Base-by-base conservation (phyloP, 1,139 yeast species). In the Hyphopichia burtonii region DNA sequence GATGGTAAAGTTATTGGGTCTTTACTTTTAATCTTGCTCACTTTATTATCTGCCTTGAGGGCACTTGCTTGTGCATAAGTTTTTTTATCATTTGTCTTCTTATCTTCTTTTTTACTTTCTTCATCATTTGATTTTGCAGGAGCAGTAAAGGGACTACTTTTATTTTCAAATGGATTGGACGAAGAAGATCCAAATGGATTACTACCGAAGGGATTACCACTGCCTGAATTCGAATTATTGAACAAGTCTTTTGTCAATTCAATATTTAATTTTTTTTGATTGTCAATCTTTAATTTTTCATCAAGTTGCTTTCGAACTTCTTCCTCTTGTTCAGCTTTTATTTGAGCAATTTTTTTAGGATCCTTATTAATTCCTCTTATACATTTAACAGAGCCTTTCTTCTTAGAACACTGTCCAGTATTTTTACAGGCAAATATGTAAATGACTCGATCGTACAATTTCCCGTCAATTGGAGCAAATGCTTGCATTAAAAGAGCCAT, bases 401-500 rank as follows among this genome's bases (percentile, higher is more conserved):
- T 76, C 47, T 86, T 73, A 36, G 85, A 76, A 58, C 98, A 93
- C 9, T 49, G 51, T 2, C 50, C 53, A 0, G 82, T 66, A 40
- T 80, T 74, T 37, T 74, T 68, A 64, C 99, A 93, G 2, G 82
- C 82, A 61, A 91, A 86, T 0, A 91, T 74, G 57, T 93, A 93
- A 22, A 93, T 62, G 11, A 82, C 82, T 44, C 99, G 75, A 54
- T 90, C 97, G 57, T 90, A 88, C 39, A 77, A 65, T n/a, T 82
- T 74, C 31, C 76, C 77, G 23, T 82, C 87, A 37, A 88, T 61
- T 2, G 95, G 94, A 1, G 96, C 85, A 62, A 76, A 84, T 2
- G 93, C 85, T 60, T 93, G 98, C 2, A 83, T 65, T 32, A 90
- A 66, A 39, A 91, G 65, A 8, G 87, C 81, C 84, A 89, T 71